These are phyloP conservation scores for Eucalyptus regnans DNA, from an alignment of 345 rosid species.

Conservation along the genomic window DNA sequence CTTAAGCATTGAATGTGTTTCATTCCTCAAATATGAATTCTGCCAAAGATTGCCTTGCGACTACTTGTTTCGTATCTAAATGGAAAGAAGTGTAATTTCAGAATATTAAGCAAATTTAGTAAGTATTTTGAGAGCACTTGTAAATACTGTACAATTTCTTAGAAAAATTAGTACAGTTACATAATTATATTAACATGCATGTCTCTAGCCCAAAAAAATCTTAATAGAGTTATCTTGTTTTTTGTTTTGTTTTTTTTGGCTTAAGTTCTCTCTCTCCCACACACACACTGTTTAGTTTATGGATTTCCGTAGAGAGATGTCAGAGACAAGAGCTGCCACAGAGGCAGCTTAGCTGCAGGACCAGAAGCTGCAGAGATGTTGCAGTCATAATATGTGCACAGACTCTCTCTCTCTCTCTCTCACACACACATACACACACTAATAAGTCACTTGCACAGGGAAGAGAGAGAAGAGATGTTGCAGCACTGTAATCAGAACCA, in stretches of 20 bases:
- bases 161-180: neutral
- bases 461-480: neutral
- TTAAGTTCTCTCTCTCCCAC: neutral
- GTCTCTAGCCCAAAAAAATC: neutral
- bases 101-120: neutral
- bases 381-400: neutral
- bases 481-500: conserved; percentile 47
- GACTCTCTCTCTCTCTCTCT: neutral
- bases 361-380: conserved; percentile 19
- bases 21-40: neutral
- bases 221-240: neutral
- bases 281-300: conserved; percentile 22
- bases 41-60: neutral
- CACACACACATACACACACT: neutral
- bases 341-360: conserved; percentile 29
- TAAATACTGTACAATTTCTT: neutral
- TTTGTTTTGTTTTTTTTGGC: conserved; percentile 8
- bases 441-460: neutral
- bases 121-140: neutral
- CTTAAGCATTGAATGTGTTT: neutral
- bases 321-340: conserved; percentile 65
- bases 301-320: conserved; percentile 58
- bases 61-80: neutral
- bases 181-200: neutral
- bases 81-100: neutral